Percentiles rank a stretch among this genome's conserved stretches.
Evolutionary conservation across 176 grass and related monocot genomes (phyloP).

Genomic region (sorghum (Sorghum bicolor)): Sorghum_bicolor_NCBIv3 NC_012872.2:53412001-53412500

Average conservation of each 20-base stretch:
- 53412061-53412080: background rate
- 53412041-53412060: background rate
- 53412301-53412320: background rate
- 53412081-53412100: background rate
- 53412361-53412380: background rate
- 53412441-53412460: background rate
- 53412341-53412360: background rate
- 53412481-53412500: background rate
- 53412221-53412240: background rate
- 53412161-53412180: background rate
- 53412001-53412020: background rate
- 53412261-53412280: background rate
- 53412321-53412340: background rate
- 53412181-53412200: background rate
- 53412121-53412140: no score
- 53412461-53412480: background rate
- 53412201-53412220: background rate
- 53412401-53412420: background rate
- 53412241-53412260: background rate
- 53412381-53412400: background rate
- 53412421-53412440: background rate
- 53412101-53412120: background rate
- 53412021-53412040: background rate
- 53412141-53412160: background rate
- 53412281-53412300: background rate